Evolutionary conservation across 345 rosid species (phyloP), one percentile per base, ranked within the genome.

Genomic region (Pistacia atlantica): DNA sequence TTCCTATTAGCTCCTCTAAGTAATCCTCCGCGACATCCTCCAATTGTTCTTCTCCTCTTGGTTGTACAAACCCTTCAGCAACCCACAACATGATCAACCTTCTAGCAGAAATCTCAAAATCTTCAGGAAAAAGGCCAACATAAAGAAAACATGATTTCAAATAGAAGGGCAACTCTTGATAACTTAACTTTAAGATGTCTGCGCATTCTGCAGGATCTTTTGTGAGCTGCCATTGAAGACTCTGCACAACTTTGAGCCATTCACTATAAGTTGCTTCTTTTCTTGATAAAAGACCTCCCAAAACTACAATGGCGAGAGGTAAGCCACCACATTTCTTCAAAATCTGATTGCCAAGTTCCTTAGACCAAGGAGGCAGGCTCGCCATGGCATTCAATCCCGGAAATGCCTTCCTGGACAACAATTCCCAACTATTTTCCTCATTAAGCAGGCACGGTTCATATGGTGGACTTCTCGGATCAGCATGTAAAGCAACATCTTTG

Each of bases 101-200:
- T 65, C 55, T 65, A 11, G 64, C 69, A 46, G 78, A 67, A 22
- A 77, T 65, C 64, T 57, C 61, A 20, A 52, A 77, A 37, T 58
- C 79, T 22, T 51, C 73, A 7, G 76, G 79, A 51, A 81, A 77
- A 13, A 70, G 72, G 18, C 76, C 79, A 17, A 58, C 8, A 67
- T 75, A 71, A 42, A 75, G 79, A 66, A 80, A 81, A 65, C 80
- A 77, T 55, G 76, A 57, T 54, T 78, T 81, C 49, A 81, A 62
- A 42, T 70, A 48, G 42, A 42, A 38, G 55, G 79, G 81, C 63
- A 78, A 73, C 22, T 77, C 71, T 28, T 68, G 74, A 64, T 55
- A 63, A 65, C 79, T 71, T 25, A 78, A 60, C 8, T 65, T 66
- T 67, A 73, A 49, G 25, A 71, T 58, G 58, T 78, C 66, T 35